These are phyloP conservation scores for Trichosporon sp. DNA, from an alignment of 1,284 basidiomycete genomes.

Conservation along the genomic window DNA sequence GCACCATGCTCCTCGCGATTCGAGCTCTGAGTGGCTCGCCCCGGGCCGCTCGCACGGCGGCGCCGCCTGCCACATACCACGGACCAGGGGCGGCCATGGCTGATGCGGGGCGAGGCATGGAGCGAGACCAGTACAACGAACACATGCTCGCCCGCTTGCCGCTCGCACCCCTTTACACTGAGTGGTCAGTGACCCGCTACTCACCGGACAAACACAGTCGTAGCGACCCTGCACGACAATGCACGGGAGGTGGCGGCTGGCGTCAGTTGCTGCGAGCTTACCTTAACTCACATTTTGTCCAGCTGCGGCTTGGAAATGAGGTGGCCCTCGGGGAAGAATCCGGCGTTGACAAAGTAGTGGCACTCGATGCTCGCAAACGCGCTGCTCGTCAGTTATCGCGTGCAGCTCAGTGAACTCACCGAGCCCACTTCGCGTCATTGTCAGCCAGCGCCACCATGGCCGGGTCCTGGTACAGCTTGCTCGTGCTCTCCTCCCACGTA, in stretches of 20 bases:
- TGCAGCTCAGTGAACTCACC: conserved; percentile 52
- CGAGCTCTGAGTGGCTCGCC: not conserved
- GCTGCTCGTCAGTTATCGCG: conserved; percentile 46
- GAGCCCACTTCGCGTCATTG: conserved; percentile 62
- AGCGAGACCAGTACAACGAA: not conserved
- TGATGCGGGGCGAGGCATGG: not conserved
- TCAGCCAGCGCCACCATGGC: conserved; percentile 65
- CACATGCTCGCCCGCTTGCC: not conserved
- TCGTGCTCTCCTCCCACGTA: conserved; percentile 86
- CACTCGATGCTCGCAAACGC: conserved; percentile 88
- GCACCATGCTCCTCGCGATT: not conserved
- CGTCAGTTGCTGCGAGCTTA: not conserved
- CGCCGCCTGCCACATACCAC: not conserved
- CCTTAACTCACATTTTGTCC: conserved; percentile 73
- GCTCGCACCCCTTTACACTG: not conserved
- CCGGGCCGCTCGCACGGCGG: not conserved
- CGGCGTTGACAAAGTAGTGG: conserved; percentile 82
- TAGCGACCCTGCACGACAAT: conserved; percentile 74
- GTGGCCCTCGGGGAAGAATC: conserved; percentile 85
- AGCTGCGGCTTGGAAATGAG: conserved; percentile 75
- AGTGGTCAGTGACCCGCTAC: conserved; percentile 8
- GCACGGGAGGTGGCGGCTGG: conserved; percentile 77
- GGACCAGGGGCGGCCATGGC: not conserved
- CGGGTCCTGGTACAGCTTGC: conserved; percentile 64
- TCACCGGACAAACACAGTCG: conserved; percentile 52